A percentile compares a stretch with the other conserved stretches of the same genome.
Conservation (phyloP, 441 rosid genomes). For the Populus hybrid region DNA sequence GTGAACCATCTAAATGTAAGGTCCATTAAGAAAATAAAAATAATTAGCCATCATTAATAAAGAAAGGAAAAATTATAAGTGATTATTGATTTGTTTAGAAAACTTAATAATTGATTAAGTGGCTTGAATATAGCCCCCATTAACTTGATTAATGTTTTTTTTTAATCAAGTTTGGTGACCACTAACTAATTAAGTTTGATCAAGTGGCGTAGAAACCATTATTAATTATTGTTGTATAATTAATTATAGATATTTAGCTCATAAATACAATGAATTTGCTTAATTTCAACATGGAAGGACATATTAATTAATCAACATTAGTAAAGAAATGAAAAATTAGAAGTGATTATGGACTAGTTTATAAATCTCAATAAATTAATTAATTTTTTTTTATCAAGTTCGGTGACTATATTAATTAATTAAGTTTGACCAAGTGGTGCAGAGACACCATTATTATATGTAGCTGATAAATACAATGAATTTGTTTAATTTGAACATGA, state of each 20-base stretch:
- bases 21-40: conserved; percentile 1
- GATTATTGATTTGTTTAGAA: background rate
- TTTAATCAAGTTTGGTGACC: background rate
- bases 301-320: too few species aligned
- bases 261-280: background rate
- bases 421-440: background rate
- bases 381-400: too few species aligned
- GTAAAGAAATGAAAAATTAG: background rate
- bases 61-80: too few species aligned
- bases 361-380: too few species aligned
- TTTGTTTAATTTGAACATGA: background rate
- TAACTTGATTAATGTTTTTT: background rate
- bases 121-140: background rate
- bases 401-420: too few species aligned
- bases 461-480: background rate
- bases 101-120: background rate
- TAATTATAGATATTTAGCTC: background rate
- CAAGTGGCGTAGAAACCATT: background rate
- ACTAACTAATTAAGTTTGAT: background rate
- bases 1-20: conserved; percentile 23
- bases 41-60: background rate
- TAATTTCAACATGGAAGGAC: too few species aligned
- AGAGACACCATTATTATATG: background rate
- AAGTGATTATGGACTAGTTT: background rate
- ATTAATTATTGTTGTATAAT: too few species aligned